Evolutionary conservation across 805 yeast genomes (phyloP).

Genomic region (Teunomyces pallodes): DNA sequence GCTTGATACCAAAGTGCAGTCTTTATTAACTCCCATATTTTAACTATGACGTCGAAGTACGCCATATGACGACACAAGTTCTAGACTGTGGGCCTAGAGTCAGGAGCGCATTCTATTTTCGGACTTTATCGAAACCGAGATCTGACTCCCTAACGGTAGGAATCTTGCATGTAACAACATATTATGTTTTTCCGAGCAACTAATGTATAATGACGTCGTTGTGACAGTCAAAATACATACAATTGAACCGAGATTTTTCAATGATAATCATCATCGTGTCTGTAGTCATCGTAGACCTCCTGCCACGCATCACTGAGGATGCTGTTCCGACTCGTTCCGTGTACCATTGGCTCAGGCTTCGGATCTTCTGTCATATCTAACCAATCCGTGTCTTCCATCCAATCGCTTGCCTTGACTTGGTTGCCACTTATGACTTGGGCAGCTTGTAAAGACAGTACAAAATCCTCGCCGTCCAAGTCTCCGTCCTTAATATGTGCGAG

Average conservation of each 20-base stretch:
- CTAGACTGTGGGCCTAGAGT: neutral
- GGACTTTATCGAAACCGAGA: neutral
- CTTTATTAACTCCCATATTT: neutral
- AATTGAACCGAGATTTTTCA: conserved; percentile 7
- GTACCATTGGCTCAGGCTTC: neutral
- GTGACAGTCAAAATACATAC: neutral
- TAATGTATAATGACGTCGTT: neutral
- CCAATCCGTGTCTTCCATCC: conserved; percentile 37
- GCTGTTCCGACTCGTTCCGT: conserved; percentile 5
- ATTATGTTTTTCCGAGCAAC: neutral
- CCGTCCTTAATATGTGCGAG: conserved; percentile 43
- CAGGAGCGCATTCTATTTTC: neutral
- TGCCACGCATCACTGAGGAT: conserved; percentile 31
- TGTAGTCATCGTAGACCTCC: conserved; percentile 42
- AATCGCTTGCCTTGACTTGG: conserved; percentile 31
- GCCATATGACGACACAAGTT: neutral
- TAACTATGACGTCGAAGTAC: neutral
- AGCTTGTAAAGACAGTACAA: conserved; percentile 34
- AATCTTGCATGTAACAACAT: neutral
- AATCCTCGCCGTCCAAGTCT: conserved; percentile 22
- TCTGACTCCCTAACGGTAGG: neutral
- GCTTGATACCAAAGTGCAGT: too few relatives aligned
- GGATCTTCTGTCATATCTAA: conserved; percentile 13
- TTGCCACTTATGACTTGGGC: conserved; percentile 42
- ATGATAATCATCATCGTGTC: conserved; percentile 36